These are phyloP conservation scores for Boletus patriciae DNA, from an alignment of 768 basidiomycete species.

Conservation along the genomic window DNA sequence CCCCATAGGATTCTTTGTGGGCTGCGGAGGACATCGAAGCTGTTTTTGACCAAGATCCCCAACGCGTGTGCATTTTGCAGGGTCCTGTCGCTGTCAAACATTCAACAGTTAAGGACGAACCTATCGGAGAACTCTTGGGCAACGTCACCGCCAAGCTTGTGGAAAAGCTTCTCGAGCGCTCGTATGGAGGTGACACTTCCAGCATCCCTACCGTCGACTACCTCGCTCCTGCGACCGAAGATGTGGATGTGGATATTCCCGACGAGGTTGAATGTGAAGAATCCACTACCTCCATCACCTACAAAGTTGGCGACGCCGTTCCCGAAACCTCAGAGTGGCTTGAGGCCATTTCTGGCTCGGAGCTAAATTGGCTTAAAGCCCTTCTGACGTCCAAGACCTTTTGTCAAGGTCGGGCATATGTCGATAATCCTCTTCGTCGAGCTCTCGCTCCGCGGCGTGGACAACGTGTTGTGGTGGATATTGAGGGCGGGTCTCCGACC, in stretches of 20 bases:
- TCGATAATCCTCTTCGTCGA: conserved; percentile 87
- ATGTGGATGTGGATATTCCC: conserved; percentile 35
- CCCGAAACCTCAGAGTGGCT: conserved; percentile 78
- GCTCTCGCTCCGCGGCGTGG: conserved; percentile 78
- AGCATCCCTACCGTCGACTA: conserved; percentile 84
- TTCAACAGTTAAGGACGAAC: conserved; percentile 86
- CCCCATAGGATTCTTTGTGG: conserved; percentile 87
- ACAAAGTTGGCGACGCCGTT: conserved; percentile 49
- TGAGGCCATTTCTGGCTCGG: conserved; percentile 76
- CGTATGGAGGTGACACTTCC: conserved; percentile 72
- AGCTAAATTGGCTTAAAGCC: conserved; percentile 84
- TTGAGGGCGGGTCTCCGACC: conserved; percentile 45
- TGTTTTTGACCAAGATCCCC: conserved; percentile 97
- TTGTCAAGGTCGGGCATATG: conserved; percentile 81
- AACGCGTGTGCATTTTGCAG: conserved; percentile 96
- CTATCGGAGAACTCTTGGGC: conserved; percentile 88
- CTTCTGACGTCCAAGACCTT: conserved; percentile 78
- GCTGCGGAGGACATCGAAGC: conserved; percentile 98
- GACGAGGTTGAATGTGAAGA: conserved; percentile 46
- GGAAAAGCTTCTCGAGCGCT: conserved; percentile 71
- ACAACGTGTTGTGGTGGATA: conserved; percentile 72
- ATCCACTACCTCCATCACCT: conserved; percentile 44
- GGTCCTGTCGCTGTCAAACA: conserved; percentile 94
- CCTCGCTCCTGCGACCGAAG: conserved; percentile 56
- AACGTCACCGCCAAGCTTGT: conserved; percentile 80